A percentile compares a stretch with the other conserved stretches of the same genome.
phyloP scores from a whole-genome alignment of 2,329 filamentous ascomycete species.

The Fusarium redolens region DNA sequence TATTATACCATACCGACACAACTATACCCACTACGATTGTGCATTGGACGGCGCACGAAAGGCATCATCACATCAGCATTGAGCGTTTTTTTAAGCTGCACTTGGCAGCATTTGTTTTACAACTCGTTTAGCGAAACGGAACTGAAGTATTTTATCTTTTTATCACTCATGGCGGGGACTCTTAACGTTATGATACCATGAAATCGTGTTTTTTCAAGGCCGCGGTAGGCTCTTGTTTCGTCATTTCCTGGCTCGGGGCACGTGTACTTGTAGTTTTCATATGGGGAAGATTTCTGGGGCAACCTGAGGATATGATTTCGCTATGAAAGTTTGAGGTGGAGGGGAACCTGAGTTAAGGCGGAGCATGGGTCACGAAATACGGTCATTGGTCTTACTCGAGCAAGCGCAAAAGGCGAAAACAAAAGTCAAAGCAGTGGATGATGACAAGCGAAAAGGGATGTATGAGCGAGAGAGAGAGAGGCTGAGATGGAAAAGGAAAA shows the following conservation, averaged over 20 bases:
- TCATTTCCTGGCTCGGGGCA: conserved; percentile 36
- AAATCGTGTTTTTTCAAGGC: conserved; percentile 40
- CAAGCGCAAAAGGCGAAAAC: conserved; percentile 28
- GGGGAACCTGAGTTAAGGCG: background rate
- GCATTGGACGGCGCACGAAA: conserved; percentile 47
- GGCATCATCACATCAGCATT: conserved; percentile 45
- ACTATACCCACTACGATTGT: conserved; percentile 43
- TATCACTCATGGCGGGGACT: conserved; percentile 41
- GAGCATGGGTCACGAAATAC: conserved; percentile 20
- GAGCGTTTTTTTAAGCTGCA: conserved; percentile 43
- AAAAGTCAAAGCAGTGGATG: conserved; percentile 38
- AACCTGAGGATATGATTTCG: conserved; percentile 40
- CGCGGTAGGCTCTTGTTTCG: conserved; percentile 29
- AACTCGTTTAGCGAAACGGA: conserved; percentile 33
- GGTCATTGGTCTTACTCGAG: conserved; percentile 26
- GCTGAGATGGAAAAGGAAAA: conserved; percentile 20
- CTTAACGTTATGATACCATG: conserved; percentile 48
- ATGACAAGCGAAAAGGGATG: conserved; percentile 17
- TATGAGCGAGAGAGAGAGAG: background rate
- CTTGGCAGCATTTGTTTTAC: conserved; percentile 40
- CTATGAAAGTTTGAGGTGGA: conserved; percentile 18
- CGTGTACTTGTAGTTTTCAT: conserved; percentile 46
- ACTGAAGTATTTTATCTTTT: conserved; percentile 29
- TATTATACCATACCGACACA: conserved; percentile 23
- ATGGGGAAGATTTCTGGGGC: conserved; percentile 40